These are phyloP conservation scores for Elongisporangium undulatum DNA, from an alignment of 352 stramenopile species.

Conservation along the genomic window DNA sequence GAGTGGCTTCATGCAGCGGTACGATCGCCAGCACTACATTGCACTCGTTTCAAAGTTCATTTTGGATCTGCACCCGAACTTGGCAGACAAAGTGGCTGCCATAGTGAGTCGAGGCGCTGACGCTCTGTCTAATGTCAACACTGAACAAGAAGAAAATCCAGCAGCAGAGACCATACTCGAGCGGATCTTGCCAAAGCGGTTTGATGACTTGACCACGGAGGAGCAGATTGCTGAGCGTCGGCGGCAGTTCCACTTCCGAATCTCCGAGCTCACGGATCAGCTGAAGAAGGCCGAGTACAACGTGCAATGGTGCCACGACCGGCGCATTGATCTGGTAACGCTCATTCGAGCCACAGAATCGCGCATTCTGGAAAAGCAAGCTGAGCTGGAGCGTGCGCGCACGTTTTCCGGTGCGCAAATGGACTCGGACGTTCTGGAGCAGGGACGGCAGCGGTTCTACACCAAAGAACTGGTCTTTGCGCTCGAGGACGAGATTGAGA, in stretches of 20 bases:
- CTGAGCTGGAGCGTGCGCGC: slow-evolving; percentile 58
- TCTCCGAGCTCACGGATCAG: slow-evolving; percentile 48
- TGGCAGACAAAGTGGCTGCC: slow-evolving; percentile 39
- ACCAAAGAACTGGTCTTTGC: slow-evolving; percentile 70
- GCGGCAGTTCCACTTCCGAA: slow-evolving; percentile 76
- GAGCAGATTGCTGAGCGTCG: slow-evolving; percentile 47
- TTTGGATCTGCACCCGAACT: slow-evolving; percentile 37
- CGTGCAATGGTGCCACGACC: slow-evolving; percentile 68
- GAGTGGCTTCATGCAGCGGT: slow-evolving; percentile 80
- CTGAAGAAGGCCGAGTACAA: slow-evolving; percentile 71
- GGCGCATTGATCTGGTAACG: slow-evolving; percentile 61
- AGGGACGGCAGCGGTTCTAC: slow-evolving; percentile 68
- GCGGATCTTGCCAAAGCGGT: slow-evolving; percentile 15
- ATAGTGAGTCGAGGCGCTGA: slow-evolving; percentile 28
- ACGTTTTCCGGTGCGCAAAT: slow-evolving; percentile 71
- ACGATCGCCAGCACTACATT: slow-evolving; percentile 70
- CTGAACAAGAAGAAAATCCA: slow-evolving; percentile 6
- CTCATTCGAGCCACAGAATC: slow-evolving; percentile 61
- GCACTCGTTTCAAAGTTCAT: slow-evolving; percentile 62
- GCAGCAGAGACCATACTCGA: slow-evolving; percentile 8
- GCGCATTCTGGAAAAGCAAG: slow-evolving; percentile 77
- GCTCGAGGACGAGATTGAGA: slow-evolving; percentile 79
- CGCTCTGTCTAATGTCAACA: not conserved
- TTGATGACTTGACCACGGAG: slow-evolving; percentile 45
- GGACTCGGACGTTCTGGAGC: slow-evolving; percentile 75